phyloP scores from a whole-genome alignment of 768 basidiomycete genomes.

The Suillus alpinus region DNA sequence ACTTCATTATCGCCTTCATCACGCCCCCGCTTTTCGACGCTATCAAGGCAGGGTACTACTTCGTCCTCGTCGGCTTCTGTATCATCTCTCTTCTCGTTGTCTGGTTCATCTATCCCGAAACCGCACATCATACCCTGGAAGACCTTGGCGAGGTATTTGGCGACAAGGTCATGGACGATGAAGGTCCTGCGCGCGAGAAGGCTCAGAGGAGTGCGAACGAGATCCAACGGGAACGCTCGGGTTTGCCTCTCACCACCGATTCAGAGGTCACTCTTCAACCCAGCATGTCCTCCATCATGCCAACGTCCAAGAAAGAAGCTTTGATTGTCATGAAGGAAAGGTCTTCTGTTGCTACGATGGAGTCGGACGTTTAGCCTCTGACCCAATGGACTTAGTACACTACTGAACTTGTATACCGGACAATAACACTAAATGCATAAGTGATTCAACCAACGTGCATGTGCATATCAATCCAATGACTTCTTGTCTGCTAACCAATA shows the following conservation, averaged over 20 bases:
- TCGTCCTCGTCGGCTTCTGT: conserved; percentile 47
- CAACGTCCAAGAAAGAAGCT: conserved; percentile 17
- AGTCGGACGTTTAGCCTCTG: background rate
- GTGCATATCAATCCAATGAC: background rate
- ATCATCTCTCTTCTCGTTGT: conserved; percentile 43
- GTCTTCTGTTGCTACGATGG: background rate
- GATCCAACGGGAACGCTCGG: conserved; percentile 12
- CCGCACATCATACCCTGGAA: conserved; percentile 44
- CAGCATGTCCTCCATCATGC: background rate
- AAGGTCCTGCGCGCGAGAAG: conserved; percentile 15
- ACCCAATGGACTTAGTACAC: background rate
- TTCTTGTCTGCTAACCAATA: background rate
- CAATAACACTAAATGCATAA: background rate
- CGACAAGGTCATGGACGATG: conserved; percentile 30
- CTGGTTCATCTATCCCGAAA: conserved; percentile 49
- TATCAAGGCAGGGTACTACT: conserved; percentile 48
- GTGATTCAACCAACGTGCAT: background rate
- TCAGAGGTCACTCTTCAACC: conserved; percentile 24
- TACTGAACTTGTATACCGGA: background rate
- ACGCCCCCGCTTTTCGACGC: conserved; percentile 59
- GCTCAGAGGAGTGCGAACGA: conserved; percentile 14
- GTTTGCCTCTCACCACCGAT: conserved; percentile 16
- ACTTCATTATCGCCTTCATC: conserved; percentile 43
- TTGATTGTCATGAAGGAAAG: background rate
- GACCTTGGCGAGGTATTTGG: conserved; percentile 50